These are phyloP conservation scores for Picochlorum sp. DNA, from an alignment of 139 green algal species.

Conservation along the genomic window DNA sequence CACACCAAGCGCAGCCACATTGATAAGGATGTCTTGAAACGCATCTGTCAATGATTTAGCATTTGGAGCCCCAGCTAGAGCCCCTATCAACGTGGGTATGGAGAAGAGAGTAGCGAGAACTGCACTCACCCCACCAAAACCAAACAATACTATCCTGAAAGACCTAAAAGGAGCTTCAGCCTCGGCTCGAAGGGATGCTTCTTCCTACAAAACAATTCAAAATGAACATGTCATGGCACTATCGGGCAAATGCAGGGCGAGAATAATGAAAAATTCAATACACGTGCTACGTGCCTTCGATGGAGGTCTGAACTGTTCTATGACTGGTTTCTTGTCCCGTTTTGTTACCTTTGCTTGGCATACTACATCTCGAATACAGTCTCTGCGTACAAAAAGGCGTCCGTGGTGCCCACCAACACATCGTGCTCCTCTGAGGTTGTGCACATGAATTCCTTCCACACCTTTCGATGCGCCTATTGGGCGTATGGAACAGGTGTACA, in stretches of 20 bases:
- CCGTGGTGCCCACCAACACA: too few relatives aligned
- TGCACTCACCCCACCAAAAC: constrained; percentile 45
- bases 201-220: constrained; percentile 5
- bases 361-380: too few relatives aligned
- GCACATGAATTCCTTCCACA: too few relatives aligned
- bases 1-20: constrained; percentile 37
- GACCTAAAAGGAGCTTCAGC: constrained; percentile 54
- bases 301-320: too few relatives aligned
- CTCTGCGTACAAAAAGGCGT: too few relatives aligned
- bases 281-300: too few relatives aligned
- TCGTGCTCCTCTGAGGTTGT: too few relatives aligned
- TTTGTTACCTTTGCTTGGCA: too few relatives aligned
- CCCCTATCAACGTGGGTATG: constrained; percentile 46
- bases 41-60: constrained; percentile 47
- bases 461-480: too few relatives aligned
- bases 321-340: too few relatives aligned
- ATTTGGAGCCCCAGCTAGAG: constrained; percentile 39
- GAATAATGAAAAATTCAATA: background rate
- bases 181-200: constrained; percentile 43
- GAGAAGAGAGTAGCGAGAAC: constrained; percentile 50
- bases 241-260: background rate
- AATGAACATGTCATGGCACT: background rate
- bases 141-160: constrained; percentile 63
- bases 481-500: too few relatives aligned
- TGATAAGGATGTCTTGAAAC: constrained; percentile 54